Evolutionary conservation across 331 rosid species (phyloP).

Genomic region (Stylosanthes scabra): DNA sequence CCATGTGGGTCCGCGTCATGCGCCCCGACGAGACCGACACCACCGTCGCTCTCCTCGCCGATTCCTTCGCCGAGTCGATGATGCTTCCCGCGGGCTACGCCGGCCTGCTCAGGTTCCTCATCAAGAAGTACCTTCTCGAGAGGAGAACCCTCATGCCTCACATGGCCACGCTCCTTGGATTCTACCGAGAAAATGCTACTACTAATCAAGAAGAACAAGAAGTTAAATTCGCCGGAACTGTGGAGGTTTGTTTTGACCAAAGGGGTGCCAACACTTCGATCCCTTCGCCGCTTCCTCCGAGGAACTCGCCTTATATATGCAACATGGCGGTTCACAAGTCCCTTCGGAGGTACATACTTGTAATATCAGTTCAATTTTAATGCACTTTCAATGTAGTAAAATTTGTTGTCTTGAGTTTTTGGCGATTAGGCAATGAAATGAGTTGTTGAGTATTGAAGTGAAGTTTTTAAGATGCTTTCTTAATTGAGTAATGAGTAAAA

Average conservation of each 20-base stretch:
- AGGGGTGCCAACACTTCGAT: constrained; percentile 69
- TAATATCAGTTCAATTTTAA: no score
- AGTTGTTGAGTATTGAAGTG: no score
- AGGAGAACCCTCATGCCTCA: constrained; percentile 70
- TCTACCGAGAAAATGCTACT: constrained; percentile 50
- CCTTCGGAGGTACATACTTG: constrained; percentile 68
- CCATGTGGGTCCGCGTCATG: constrained; percentile 81
- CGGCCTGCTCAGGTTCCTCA: constrained; percentile 59
- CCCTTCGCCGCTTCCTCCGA: constrained; percentile 84
- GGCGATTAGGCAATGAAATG: neutral
- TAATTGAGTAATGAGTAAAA: no score
- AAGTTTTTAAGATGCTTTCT: no score
- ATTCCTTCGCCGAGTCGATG: constrained; percentile 87
- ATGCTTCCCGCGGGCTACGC: constrained; percentile 65
- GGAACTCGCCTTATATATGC: constrained; percentile 70
- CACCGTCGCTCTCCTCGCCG: constrained; percentile 71
- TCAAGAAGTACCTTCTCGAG: constrained; percentile 79
- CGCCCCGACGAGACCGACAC: constrained; percentile 61
- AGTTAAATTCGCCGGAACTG: constrained; percentile 78
- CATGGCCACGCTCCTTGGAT: constrained; percentile 78
- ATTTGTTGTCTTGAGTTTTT: neutral
- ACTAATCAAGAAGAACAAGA: constrained; percentile 26
- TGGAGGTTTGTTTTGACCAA: constrained; percentile 76
- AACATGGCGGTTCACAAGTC: constrained; percentile 70
- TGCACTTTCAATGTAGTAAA: neutral